Evolutionary conservation across 139 green algal species (phyloP).

Genomic region (Picochlorum sp.): DNA sequence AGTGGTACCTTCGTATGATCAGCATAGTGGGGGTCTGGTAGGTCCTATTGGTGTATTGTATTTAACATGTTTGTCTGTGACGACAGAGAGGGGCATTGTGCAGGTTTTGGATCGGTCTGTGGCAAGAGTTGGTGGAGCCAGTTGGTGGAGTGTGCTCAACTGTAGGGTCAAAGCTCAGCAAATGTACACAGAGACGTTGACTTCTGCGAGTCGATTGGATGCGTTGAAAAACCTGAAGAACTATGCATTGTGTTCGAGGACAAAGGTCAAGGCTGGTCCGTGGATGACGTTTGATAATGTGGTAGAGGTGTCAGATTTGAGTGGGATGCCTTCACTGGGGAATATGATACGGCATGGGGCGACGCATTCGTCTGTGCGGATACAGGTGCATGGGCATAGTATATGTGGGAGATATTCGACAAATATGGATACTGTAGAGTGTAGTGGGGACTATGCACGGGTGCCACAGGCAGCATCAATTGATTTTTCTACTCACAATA

Average conservation of each 20-base stretch:
- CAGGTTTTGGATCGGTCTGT: constrained; percentile 71
- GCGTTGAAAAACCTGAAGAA: constrained; percentile 37
- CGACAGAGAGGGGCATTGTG: neutral
- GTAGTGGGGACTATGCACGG: constrained; percentile 16
- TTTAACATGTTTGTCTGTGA: neutral
- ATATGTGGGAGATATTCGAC: constrained; percentile 18
- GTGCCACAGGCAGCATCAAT: constrained; percentile 33
- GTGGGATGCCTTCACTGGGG: neutral
- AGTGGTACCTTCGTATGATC: constrained; percentile 41
- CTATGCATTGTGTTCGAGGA: constrained; percentile 37
- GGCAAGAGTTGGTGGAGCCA: constrained; percentile 27
- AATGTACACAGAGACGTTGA: constrained; percentile 10
- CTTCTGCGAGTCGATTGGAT: constrained; percentile 16
- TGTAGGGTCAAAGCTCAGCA: constrained; percentile 39
- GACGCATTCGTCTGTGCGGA: constrained; percentile 12
- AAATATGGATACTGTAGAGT: constrained; percentile 36
- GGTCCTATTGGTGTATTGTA: neutral
- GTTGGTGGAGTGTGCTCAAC: constrained; percentile 57
- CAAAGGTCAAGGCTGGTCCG: constrained; percentile 19
- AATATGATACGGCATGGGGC: neutral
- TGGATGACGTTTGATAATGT: constrained; percentile 24
- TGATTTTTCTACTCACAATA: constrained; percentile 31
- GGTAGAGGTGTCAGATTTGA: constrained; percentile 29
- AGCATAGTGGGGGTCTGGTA: constrained; percentile 47
- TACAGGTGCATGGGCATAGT: constrained; percentile 26